Percentiles rank a stretch among this genome's conserved stretches.
phyloP scores from a whole-genome alignment of 2,329 filamentous ascomycete genomes.

The Aspergillus versicolor region DNA sequence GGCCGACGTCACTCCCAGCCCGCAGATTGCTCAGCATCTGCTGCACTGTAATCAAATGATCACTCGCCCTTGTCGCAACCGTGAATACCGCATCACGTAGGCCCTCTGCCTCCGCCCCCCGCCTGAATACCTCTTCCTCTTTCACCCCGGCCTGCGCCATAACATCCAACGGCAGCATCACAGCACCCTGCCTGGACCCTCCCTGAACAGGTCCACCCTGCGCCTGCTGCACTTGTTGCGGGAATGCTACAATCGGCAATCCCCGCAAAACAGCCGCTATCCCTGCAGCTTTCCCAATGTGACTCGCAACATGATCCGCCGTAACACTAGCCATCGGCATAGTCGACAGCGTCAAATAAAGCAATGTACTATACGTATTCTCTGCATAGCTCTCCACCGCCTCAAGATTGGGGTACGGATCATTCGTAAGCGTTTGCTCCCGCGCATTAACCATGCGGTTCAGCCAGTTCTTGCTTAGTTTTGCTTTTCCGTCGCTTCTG shows the following conservation, averaged over 20 bases:
- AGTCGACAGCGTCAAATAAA: slow-evolving; percentile 81
- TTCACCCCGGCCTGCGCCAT: slow-evolving; percentile 79
- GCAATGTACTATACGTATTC: slow-evolving; percentile 87
- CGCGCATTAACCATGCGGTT: slow-evolving; percentile 75
- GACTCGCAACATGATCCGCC: slow-evolving; percentile 88
- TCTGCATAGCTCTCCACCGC: slow-evolving; percentile 86
- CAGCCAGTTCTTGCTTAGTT: slow-evolving; percentile 69
- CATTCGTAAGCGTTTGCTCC: slow-evolving; percentile 79
- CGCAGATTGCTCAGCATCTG: slow-evolving; percentile 84
- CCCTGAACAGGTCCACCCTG: slow-evolving; percentile 44
- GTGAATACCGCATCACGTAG: slow-evolving; percentile 87
- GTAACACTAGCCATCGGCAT: slow-evolving; percentile 78
- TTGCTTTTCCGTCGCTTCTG: slow-evolving; percentile 47
- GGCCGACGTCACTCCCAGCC: slow-evolving; percentile 71
- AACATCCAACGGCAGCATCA: slow-evolving; percentile 82
- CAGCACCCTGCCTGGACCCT: slow-evolving; percentile 56
- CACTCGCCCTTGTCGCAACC: slow-evolving; percentile 89
- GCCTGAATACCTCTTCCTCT: slow-evolving; percentile 86
- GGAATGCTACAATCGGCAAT: slow-evolving; percentile 82
- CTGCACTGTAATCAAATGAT: slow-evolving; percentile 89
- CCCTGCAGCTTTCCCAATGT: slow-evolving; percentile 90
- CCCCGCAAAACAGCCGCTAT: slow-evolving; percentile 85
- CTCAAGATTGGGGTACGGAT: slow-evolving; percentile 71
- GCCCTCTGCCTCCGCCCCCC: slow-evolving; percentile 74
- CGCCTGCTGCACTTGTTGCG: slow-evolving; percentile 49